Conservation (phyloP, 768 basidiomycete species). For the Hydnomerulius pinastri region DNA sequence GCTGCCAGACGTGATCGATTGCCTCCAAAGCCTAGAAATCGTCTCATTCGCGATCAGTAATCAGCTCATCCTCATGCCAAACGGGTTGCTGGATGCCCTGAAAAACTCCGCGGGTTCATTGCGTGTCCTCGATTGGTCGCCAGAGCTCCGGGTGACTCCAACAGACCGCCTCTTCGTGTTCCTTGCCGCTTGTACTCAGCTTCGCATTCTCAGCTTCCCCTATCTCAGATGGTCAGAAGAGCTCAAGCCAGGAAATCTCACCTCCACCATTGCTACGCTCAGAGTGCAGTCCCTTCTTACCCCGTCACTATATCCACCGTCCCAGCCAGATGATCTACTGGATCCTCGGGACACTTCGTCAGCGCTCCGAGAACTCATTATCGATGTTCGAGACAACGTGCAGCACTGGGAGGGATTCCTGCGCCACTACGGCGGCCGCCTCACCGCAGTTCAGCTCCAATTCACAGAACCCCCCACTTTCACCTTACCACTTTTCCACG, state of each 20-base stretch:
- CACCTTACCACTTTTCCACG: background rate
- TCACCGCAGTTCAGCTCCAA: conserved; percentile 18
- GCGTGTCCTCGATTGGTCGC: conserved; percentile 22
- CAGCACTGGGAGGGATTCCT: conserved; percentile 16
- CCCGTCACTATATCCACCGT: background rate
- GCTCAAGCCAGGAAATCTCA: background rate
- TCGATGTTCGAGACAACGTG: conserved; percentile 3
- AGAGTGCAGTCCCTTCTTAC: conserved; percentile 2
- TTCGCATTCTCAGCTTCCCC: conserved; percentile 17
- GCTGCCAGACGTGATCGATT: conserved; percentile 12
- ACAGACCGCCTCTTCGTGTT: background rate
- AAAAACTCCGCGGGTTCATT: conserved; percentile 14
- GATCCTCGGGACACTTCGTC: background rate
- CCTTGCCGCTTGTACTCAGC: conserved; percentile 12
- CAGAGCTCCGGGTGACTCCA: background rate
- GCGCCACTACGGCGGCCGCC: conserved; percentile 11
- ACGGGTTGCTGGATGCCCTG: conserved; percentile 18
- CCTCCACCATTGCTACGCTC: conserved; percentile 18
- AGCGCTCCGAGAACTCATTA: conserved; percentile 20
- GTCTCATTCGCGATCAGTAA: conserved; percentile 18
- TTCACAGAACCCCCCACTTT: background rate
- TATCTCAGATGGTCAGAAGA: conserved; percentile 10
- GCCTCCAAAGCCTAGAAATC: conserved; percentile 21
- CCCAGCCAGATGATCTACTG: background rate
- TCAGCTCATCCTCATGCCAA: conserved; percentile 5